These are phyloP conservation scores for Neoconidiobolus thromboides DNA, from an alignment of 371 early-diverging fungal species.

Conservation along the genomic window DNA sequence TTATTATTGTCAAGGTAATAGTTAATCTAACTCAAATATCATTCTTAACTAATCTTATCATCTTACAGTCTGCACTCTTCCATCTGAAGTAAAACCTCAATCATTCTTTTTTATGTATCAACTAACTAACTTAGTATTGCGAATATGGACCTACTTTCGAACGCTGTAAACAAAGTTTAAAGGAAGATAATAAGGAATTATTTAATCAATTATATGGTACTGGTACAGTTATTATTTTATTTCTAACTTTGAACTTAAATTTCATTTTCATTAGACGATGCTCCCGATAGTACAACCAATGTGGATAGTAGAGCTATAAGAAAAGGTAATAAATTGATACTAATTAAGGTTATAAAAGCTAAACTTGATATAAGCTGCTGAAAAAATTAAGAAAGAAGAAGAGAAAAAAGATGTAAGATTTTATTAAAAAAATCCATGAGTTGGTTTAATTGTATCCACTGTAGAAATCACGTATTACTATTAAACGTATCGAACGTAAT, in stretches of 20 bases:
- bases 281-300: conserved; percentile 13
- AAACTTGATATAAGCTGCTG: conserved; percentile 18
- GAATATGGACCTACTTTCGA: conserved; percentile 63
- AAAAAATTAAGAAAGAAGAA: conserved; percentile 51
- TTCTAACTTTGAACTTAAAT: neutral
- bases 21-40: neutral
- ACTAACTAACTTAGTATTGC: conserved; percentile 42
- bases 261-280: conserved; percentile 18
- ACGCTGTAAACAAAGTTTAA: conserved; percentile 66
- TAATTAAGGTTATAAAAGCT: neutral
- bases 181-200: conserved; percentile 30
- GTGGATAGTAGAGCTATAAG: conserved; percentile 14
- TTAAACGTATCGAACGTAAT: conserved; percentile 70
- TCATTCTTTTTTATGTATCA: neutral
- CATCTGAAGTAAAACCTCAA: conserved; percentile 23
- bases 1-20: conserved; percentile 25
- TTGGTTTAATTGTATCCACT: neutral
- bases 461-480: conserved; percentile 20
- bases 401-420: conserved; percentile 46
- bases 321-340: conserved; percentile 13
- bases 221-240: neutral
- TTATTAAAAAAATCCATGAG: neutral
- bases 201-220: conserved; percentile 22
- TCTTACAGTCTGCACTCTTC: conserved; percentile 29
- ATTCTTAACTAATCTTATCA: neutral